phyloP scores from a whole-genome alignment of 2,329 filamentous ascomycete genomes.

The Metarhizium humberi region DNA sequence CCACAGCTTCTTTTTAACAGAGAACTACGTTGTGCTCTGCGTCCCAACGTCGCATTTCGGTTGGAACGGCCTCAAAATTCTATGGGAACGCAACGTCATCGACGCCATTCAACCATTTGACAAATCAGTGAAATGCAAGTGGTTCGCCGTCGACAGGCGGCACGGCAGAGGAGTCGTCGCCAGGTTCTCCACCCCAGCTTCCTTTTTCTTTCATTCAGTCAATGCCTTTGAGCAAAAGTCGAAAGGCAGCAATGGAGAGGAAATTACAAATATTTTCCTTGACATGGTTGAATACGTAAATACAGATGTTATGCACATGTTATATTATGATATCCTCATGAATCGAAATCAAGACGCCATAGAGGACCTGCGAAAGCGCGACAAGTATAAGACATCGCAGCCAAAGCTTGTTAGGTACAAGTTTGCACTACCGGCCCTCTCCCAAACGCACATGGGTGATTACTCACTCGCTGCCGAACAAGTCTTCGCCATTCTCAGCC shows the following conservation, averaged over 20 bases:
- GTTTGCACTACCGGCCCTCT: constrained; percentile 24
- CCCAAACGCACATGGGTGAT: constrained; percentile 4
- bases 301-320: constrained; percentile 52
- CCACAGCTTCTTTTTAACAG: constrained; percentile 71
- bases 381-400: constrained; percentile 24
- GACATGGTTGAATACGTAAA: constrained; percentile 58
- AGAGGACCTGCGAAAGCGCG: constrained; percentile 32
- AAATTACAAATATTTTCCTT: constrained; percentile 43
- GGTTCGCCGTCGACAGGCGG: constrained; percentile 66
- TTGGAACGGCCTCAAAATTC: constrained; percentile 47
- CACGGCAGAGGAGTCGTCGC: constrained; percentile 55
- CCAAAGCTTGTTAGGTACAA: constrained; percentile 32
- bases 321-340: constrained; percentile 63
- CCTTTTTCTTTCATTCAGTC: constrained; percentile 72
- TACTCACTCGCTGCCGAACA: constrained; percentile 18
- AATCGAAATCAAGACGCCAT: constrained; percentile 37
- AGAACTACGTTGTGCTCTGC: constrained; percentile 63
- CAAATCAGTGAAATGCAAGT: constrained; percentile 44
- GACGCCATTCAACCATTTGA: constrained; percentile 61
- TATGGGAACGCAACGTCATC: constrained; percentile 57
- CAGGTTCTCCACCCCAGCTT: constrained; percentile 55
- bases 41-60: constrained; percentile 58
- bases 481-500: constrained; percentile 38
- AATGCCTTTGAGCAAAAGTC: constrained; percentile 62
- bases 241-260: constrained; percentile 22